Evolutionary conservation across 495 filamentous ascomycete genomes (phyloP).

Genomic region (Hypoxylon fragiforme): DNA sequence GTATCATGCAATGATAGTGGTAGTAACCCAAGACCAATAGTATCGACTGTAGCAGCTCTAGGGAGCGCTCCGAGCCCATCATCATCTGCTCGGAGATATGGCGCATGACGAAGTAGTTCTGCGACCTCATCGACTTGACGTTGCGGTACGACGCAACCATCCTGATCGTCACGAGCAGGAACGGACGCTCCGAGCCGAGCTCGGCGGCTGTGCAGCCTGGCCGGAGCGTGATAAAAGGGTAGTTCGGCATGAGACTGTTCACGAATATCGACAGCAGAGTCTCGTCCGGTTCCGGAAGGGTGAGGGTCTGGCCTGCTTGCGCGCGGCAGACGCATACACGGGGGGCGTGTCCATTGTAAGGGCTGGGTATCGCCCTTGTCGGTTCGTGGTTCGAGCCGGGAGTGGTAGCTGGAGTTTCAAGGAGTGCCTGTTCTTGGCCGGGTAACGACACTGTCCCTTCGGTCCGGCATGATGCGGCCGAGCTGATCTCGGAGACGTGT

Average conservation of each 20-base stretch:
- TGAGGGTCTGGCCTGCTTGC: constrained; percentile 18
- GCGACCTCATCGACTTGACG: constrained; percentile 42
- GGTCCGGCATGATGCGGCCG: not conserved
- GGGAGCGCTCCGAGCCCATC: constrained; percentile 48
- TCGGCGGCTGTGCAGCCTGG: constrained; percentile 26
- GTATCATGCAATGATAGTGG: constrained; percentile 46
- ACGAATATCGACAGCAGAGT: constrained; percentile 41
- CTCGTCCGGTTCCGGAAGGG: constrained; percentile 39
- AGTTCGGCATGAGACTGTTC: constrained; percentile 38
- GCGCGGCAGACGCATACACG: constrained; percentile 32
- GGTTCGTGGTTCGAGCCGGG: not conserved
- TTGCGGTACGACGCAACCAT: constrained; percentile 45
- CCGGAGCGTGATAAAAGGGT: constrained; percentile 46
- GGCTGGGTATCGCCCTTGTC: constrained; percentile 15
- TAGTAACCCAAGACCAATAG: constrained; percentile 52
- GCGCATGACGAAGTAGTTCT: constrained; percentile 45
- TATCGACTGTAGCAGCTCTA: constrained; percentile 55
- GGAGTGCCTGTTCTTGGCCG: not conserved
- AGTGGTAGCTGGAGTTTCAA: constrained; percentile 1
- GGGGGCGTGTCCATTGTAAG: constrained; percentile 36
- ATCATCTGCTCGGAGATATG: constrained; percentile 49
- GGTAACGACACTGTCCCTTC: not conserved
- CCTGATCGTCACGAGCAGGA: constrained; percentile 42
- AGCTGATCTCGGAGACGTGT: not conserved
- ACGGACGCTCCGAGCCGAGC: constrained; percentile 32